Evolutionary conservation across 1,284 basidiomycete genomes (phyloP).

Genomic region (Pyrrhoderma lamaoense): DNA sequence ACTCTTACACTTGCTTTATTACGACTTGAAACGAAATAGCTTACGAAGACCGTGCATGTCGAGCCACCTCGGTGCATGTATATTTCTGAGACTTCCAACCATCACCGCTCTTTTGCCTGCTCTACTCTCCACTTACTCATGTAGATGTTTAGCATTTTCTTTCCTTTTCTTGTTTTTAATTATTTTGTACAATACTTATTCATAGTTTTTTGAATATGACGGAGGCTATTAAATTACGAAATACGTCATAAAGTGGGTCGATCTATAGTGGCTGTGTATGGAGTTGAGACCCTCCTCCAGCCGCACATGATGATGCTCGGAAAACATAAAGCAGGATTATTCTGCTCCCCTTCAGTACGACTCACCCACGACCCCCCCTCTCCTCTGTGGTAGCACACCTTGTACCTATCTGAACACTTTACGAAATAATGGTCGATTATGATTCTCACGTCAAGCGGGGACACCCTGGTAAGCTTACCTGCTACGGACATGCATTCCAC

Average conservation of each 20-base stretch:
- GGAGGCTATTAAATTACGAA: not conserved
- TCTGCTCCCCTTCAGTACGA: not conserved
- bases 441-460: slow-evolving; percentile 39
- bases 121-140: not conserved
- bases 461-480: slow-evolving; percentile 41
- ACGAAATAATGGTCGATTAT: slow-evolving; percentile 28
- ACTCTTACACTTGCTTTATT: slow-evolving; percentile 9
- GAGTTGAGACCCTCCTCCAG: not conserved
- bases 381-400: not conserved
- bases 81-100: not conserved
- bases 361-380: not conserved
- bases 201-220: not conserved
- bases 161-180: not conserved
- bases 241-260: slow-evolving; percentile 13
- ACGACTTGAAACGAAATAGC: too few species aligned
- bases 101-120: not conserved
- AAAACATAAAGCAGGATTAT: not conserved
- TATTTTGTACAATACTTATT: too few species aligned
- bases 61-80: slow-evolving; percentile 21
- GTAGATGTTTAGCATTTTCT: not conserved
- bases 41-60: slow-evolving; percentile 23
- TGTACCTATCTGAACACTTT: slow-evolving; percentile 11
- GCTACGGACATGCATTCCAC: not conserved
- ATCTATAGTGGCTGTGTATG: slow-evolving; percentile 5
- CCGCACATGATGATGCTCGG: not conserved